Percentiles rank a stretch among this genome's conserved stretches.
Evolutionary conservation across 345 rosid genomes (phyloP).

Genomic region (Salix brachista): DNA sequence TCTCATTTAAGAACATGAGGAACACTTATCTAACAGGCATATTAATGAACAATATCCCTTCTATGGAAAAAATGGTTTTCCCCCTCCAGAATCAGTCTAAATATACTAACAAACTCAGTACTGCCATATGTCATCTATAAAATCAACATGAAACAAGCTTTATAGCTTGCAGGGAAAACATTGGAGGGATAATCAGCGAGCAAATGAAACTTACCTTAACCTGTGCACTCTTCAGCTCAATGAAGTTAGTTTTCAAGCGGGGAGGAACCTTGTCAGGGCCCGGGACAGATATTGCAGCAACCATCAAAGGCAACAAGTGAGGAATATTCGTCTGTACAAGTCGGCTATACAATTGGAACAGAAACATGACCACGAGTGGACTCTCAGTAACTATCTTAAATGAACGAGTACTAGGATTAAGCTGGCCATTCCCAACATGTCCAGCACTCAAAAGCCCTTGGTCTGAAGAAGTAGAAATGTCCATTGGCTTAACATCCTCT

Average conservation of each 20-base stretch:
- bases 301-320: constrained; percentile 86
- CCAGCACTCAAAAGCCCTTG: constrained; percentile 50
- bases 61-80: background rate
- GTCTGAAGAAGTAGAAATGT: constrained; percentile 59
- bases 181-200: background rate
- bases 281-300: constrained; percentile 91
- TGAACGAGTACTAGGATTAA: constrained; percentile 87
- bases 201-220: constrained; percentile 69
- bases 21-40: background rate
- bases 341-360: constrained; percentile 86
- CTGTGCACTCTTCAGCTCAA: constrained; percentile 97
- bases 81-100: background rate
- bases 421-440: constrained; percentile 62
- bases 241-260: constrained; percentile 75
- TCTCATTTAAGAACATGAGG: background rate
- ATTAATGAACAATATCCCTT: background rate
- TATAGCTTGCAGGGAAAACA: background rate
- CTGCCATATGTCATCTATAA: background rate
- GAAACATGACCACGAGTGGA: constrained; percentile 98
- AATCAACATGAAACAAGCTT: background rate
- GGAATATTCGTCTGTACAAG: constrained; percentile 98
- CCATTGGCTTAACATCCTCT: constrained; percentile 84
- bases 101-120: background rate
- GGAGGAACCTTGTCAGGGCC: constrained; percentile 94
- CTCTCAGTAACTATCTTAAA: constrained; percentile 97